Conservation (phyloP, 23 red algal genomes). For the Agarophyton chilense region DNA sequence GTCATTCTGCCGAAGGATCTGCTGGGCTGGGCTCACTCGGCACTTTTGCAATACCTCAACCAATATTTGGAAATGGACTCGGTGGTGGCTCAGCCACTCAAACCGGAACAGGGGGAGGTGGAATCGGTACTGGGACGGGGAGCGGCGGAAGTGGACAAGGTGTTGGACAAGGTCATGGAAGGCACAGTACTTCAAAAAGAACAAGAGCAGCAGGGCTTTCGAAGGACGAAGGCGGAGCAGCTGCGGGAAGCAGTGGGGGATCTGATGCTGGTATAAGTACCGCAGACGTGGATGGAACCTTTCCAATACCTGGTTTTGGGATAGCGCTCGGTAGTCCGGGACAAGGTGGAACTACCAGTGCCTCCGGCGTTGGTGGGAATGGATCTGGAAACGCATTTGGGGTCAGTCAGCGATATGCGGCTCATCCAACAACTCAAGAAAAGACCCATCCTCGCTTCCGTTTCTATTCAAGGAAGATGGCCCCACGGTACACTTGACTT, state of each 20-base stretch:
- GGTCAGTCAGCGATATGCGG: not conserved
- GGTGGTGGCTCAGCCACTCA: conserved; percentile 15
- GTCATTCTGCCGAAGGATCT: conserved; percentile 15
- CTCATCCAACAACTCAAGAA: not conserved
- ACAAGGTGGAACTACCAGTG: conserved; percentile 35
- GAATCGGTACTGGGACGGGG: conserved; percentile 19
- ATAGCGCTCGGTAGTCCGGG: not conserved
- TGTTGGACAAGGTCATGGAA: conserved; percentile 37
- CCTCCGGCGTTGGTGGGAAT: conserved; percentile 22
- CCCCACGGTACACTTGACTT: not conserved
- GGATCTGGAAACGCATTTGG: not conserved
- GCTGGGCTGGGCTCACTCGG: conserved; percentile 21
- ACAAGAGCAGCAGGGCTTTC: not conserved
- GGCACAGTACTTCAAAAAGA: not conserved
- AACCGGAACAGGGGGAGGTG: conserved; percentile 30
- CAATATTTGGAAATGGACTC: not conserved
- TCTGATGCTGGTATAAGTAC: conserved; percentile 41
- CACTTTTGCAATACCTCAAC: not conserved
- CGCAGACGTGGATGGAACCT: conserved; percentile 33
- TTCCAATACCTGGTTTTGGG: conserved; percentile 25
- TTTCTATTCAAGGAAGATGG: not conserved
- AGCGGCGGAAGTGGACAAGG: conserved; percentile 31
- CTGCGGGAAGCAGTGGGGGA: conserved; percentile 15
- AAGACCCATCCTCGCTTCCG: conserved; percentile 1
- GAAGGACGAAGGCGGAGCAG: conserved; percentile 22